Conservation (phyloP, 106 monocot species). For the Apostasia shenzhenica region DNA sequence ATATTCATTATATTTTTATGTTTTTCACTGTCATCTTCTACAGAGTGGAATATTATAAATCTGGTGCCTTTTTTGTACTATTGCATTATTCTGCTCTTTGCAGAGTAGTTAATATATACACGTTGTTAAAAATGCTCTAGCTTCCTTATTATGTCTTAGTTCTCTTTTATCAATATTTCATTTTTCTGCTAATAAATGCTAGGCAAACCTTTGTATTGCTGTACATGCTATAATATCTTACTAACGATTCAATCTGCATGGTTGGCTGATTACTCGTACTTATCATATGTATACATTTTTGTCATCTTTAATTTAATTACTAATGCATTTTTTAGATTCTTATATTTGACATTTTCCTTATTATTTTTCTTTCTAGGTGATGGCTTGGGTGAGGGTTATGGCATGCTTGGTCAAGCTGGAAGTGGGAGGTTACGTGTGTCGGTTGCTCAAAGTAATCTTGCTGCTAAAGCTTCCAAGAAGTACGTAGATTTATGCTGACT, state of each 20-base stretch:
- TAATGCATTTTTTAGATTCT: not conserved
- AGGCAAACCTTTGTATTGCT: not conserved
- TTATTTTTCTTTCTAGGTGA: conserved; percentile 46
- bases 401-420: conserved; percentile 99
- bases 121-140: too few species aligned
- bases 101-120: too few species aligned
- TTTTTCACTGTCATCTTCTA: conserved; percentile 4
- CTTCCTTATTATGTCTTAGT: too few species aligned
- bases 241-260: not conserved
- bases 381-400: conserved; percentile 96
- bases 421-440: conserved; percentile 93
- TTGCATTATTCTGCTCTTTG: too few species aligned
- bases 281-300: not conserved
- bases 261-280: not conserved
- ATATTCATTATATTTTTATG: not conserved
- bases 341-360: not conserved
- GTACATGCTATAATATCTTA: not conserved
- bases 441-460: conserved; percentile 76
- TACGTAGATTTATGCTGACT: conserved; percentile 12
- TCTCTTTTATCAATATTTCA: too few species aligned
- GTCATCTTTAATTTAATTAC: not conserved
- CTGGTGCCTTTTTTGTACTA: too few species aligned
- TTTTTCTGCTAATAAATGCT: not conserved
- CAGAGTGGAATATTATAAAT: not conserved
- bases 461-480: conserved; percentile 78